Evolutionary conservation across 768 basidiomycete genomes (phyloP).

Genomic region (button mushroom (Agaricus bisporus)): DNA sequence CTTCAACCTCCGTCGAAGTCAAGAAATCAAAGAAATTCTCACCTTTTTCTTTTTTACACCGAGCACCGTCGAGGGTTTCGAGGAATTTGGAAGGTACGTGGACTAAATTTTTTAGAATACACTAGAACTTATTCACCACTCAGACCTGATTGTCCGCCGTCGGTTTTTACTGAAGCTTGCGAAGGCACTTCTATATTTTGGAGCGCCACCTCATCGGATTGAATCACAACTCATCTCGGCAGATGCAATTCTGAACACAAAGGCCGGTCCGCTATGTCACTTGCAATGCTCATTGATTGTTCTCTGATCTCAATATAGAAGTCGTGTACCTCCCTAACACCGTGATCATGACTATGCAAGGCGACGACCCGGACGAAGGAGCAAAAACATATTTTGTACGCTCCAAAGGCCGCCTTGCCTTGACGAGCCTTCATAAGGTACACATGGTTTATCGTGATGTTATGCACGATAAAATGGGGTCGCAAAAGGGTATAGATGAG

Average conservation of each 20-base stretch:
- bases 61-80: slow-evolving; percentile 9
- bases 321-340: slow-evolving; percentile 81
- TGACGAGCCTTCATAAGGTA: slow-evolving; percentile 76
- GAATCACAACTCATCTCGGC: slow-evolving; percentile 84
- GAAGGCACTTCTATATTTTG: slow-evolving; percentile 84
- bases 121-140: neutral
- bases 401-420: slow-evolving; percentile 70
- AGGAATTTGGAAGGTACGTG: slow-evolving; percentile 40
- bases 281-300: neutral
- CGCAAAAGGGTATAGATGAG: slow-evolving; percentile 62
- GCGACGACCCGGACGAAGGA: slow-evolving; percentile 52
- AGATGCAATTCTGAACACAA: slow-evolving; percentile 69
- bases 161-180: slow-evolving; percentile 84
- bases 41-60: neutral
- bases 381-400: slow-evolving; percentile 85
- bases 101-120: neutral
- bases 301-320: slow-evolving; percentile 26
- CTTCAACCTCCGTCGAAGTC: neutral
- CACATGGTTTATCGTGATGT: slow-evolving; percentile 85
- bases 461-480: slow-evolving; percentile 74
- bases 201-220: slow-evolving; percentile 91
- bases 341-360: slow-evolving; percentile 77
- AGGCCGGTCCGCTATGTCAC: slow-evolving; percentile 41
- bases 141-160: slow-evolving; percentile 17
- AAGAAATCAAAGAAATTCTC: neutral